Evolutionary conservation across 225 moss, liverwort and hornwort genomes (phyloP), one percentile per base, ranked within the genome.

Genomic region (Ulota crispa): DNA sequence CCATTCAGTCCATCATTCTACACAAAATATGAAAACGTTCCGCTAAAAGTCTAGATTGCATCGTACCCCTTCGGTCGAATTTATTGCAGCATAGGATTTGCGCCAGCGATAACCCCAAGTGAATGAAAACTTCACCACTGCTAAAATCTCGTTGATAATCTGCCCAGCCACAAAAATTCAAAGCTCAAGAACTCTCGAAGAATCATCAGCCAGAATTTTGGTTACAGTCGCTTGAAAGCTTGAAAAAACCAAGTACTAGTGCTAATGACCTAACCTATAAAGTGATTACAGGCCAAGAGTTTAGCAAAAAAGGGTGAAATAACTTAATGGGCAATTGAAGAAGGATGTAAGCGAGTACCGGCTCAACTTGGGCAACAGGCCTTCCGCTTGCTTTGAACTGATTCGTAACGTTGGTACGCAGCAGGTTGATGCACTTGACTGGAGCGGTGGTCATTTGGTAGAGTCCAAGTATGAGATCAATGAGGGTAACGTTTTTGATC

Each of bases 71-170:
- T 86, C 57, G 63, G 90, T 88, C 36, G 89, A 85, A 19, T 91
- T 84, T 67, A 87, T 89, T 53, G 84, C 88, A 65, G 85, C 67
- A 30, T 98, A 98, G 9, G 95, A 82, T 80, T 76, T 90, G 84
- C 98, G 89, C 95, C 95, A 98, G 42, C 95, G 94, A 55, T 98
- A 98, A 32, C 98, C 98, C 95, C 95, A 98, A 21, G 90, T 76
- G 78, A 88, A 98, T 50, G 94, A 87, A 69, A 84, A 85, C 47
- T 79, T 30, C 79, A 93, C 73, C 24, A 88, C 83, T 12, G 55
- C 34, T 1, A 83, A 7, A 50, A 93, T 72, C 66, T 94, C 98
- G 10, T 57, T 31, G 9, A 98, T 60, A 76, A 98, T 94, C 98
- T 98, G 83, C 26, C 5, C 32, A 82, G 7, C 47, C 56, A 63